Evolutionary conservation across 2,329 filamentous ascomycete genomes (phyloP).

Genomic region (Stachybotrys elegans): DNA sequence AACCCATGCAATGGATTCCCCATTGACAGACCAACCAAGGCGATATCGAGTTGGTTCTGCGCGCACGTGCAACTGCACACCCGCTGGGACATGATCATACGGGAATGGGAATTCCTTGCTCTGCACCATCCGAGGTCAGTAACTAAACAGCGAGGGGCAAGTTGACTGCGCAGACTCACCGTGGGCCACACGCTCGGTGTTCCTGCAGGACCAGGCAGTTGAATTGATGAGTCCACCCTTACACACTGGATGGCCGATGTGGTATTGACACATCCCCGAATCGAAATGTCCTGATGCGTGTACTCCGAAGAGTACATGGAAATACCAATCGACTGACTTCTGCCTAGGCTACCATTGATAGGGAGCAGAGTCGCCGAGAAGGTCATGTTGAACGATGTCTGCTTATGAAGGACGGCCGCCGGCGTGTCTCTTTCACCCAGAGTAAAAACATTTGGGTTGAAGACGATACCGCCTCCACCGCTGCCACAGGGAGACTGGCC

Average conservation of each 20-base stretch:
- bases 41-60: slow-evolving; percentile 14
- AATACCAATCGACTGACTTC: slow-evolving; percentile 18
- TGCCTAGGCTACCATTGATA: slow-evolving; percentile 10
- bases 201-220: slow-evolving; percentile 10
- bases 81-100: slow-evolving; percentile 5
- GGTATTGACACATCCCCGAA: slow-evolving; percentile 17
- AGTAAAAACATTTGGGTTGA: slow-evolving; percentile 21
- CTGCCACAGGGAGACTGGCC: background rate
- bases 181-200: slow-evolving; percentile 1
- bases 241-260: slow-evolving; percentile 16
- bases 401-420: slow-evolving; percentile 20
- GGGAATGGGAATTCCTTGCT: slow-evolving; percentile 6
- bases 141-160: background rate
- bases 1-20: slow-evolving; percentile 9
- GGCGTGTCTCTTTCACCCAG: slow-evolving; percentile 23
- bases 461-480: slow-evolving; percentile 17
- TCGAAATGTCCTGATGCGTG: slow-evolving; percentile 19
- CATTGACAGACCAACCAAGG: slow-evolving; percentile 15
- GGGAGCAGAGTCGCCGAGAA: slow-evolving; percentile 16
- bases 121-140: background rate
- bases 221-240: slow-evolving; percentile 8
- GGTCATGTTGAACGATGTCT: slow-evolving; percentile 24
- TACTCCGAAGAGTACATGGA: slow-evolving; percentile 19
- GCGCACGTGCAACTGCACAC: slow-evolving; percentile 14
- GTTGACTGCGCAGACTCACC: background rate